Base-by-base conservation (phyloP, 202 grass and related monocot species). In the Elaeis oleifera region DNA sequence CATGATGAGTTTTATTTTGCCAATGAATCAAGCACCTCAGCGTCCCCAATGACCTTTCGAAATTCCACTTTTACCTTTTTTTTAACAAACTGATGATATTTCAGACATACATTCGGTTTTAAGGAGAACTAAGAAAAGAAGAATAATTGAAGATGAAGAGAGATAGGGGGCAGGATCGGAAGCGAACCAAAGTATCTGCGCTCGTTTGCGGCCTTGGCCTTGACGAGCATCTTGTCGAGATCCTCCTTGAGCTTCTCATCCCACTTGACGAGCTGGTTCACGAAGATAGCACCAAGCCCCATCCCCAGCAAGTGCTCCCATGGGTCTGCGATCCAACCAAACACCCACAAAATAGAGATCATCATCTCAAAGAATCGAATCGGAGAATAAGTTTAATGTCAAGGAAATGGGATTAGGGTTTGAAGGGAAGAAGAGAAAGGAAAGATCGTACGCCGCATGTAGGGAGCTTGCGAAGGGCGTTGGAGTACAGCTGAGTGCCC, bases 241-340 rank as follows among this genome's bases (percentile, higher is more conserved):
- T 89, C 92, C 69, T 78, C 54, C 81, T 92, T 89, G 54, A 97
- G 54, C 75, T 97, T 80, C 16, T 84, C 88, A 50, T 97, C 88
- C 63, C 70, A 97, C 71, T 89, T 91, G 48, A 89, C 88, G 16
- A 99, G 80, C 59, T 88, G 84, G 80, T 84, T 85, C 13, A 89
- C 85, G 62, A 89, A 89, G 36, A 92, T 82, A 0, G 11, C 85
- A 16, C 88, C 88, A 0, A 97, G 25, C 19, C 84, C 82, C 80
- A 92, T 97, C 4, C 94, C 94, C 71, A 97, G 25, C 4, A 82
- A 82, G 87, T 99, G 88, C 72, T 92, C 94, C 88, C 94, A 99
- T 7, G 94, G 94, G 86, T 99, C 94, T 97, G 49, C 27, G 71
- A 49, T 59, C 28, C 70, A 65, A 39, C 2, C 62, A 65, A 65